Conservation (phyloP, 768 basidiomycete species). For the Ramaria sp. region DNA sequence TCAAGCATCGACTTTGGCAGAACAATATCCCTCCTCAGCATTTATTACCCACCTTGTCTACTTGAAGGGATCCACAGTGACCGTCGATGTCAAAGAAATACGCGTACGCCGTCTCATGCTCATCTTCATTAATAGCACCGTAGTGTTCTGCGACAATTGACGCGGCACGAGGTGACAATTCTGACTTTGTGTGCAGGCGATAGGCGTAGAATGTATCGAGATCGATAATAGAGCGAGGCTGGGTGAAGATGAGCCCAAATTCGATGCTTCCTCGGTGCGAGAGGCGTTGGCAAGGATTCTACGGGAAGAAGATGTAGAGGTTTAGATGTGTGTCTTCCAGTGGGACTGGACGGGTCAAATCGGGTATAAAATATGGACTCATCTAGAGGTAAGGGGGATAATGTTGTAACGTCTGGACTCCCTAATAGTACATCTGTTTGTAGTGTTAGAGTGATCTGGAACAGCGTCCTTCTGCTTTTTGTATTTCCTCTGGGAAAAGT, state of each 20-base stretch:
- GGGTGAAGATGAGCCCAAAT: background rate
- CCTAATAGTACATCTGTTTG: no score
- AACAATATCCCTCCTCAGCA: conserved; percentile 56
- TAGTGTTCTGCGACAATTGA: background rate
- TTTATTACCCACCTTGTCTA: conserved; percentile 83
- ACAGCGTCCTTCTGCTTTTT: no score
- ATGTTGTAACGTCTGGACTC: no score
- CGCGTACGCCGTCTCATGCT: conserved; percentile 36
- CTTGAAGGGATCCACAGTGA: conserved; percentile 49
- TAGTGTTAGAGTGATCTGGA: no score
- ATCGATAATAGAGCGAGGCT: background rate
- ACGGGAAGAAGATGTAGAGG: background rate
- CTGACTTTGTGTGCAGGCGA: conserved; percentile 2
- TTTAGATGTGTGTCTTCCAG: background rate
- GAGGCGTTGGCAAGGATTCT: background rate
- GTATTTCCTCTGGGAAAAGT: no score
- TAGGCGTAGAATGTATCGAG: conserved; percentile 6
- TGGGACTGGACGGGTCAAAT: no score
- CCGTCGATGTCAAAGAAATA: conserved; percentile 49
- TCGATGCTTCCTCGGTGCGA: background rate
- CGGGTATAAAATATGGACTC: no score
- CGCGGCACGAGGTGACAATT: background rate
- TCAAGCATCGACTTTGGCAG: conserved; percentile 37
- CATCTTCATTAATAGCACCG: background rate
- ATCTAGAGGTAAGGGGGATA: no score